Evolutionary conservation across 169 alveolate species (phyloP).

Genomic region (Plasmodium gallinaceum): DNA sequence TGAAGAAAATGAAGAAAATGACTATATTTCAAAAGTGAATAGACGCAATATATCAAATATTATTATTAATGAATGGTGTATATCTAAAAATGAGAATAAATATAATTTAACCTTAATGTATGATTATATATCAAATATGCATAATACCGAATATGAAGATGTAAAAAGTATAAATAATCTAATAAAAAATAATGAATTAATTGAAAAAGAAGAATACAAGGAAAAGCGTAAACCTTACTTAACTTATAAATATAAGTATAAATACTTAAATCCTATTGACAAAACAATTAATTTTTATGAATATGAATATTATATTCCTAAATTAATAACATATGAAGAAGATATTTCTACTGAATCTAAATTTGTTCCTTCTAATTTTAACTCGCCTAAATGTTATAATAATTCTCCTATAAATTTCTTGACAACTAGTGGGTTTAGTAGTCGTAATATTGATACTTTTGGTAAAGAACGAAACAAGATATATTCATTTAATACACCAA

Average conservation of each 20-base stretch:
- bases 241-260: conserved; percentile 58
- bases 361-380: conserved; percentile 50
- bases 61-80: conserved; percentile 58
- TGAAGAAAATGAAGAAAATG: conserved; percentile 20
- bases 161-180: conserved; percentile 52
- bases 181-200: conserved; percentile 66
- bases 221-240: conserved; percentile 35
- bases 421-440: conserved; percentile 70
- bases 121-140: conserved; percentile 65
- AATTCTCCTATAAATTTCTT: conserved; percentile 60
- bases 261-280: conserved; percentile 35
- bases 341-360: conserved; percentile 75
- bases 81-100: conserved; percentile 31
- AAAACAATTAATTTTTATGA: conserved; percentile 10
- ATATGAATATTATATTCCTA: conserved; percentile 66
- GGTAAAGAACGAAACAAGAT: conserved; percentile 76
- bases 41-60: neutral
- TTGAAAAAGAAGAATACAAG: conserved; percentile 53
- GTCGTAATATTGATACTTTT: conserved; percentile 72
- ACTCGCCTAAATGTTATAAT: conserved; percentile 54
- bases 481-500: conserved; percentile 74
- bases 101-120: conserved; percentile 57
- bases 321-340: conserved; percentile 70
- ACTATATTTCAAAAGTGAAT: conserved; percentile 7
- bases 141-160: conserved; percentile 62